Evolutionary conservation across 805 yeast species (phyloP).

Genomic region (Komagataella phaffii): DNA sequence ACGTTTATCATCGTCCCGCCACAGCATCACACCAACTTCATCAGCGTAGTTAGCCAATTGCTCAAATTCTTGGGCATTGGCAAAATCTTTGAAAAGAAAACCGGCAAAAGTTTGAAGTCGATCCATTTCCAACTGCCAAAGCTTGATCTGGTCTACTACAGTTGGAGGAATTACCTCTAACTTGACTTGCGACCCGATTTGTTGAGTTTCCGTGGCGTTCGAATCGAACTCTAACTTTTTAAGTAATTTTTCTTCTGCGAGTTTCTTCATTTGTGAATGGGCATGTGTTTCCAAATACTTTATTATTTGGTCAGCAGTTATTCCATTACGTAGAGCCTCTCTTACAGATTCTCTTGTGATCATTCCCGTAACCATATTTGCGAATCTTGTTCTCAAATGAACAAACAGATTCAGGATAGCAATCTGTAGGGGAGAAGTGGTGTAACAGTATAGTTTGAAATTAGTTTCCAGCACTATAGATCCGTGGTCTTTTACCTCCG

Average conservation of each 20-base stretch:
- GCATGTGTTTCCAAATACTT: conserved; percentile 85
- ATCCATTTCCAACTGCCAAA: conserved; percentile 95
- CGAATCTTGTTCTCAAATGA: conserved; percentile 70
- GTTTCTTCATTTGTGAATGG: conserved; percentile 76
- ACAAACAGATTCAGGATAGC: conserved; percentile 86
- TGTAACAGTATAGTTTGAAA: conserved; percentile 84
- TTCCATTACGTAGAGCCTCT: conserved; percentile 73
- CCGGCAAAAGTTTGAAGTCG: conserved; percentile 83
- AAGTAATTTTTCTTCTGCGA: conserved; percentile 56
- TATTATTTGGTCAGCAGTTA: conserved; percentile 89
- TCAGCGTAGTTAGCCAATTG: conserved; percentile 63
- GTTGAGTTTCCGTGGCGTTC: conserved; percentile 23
- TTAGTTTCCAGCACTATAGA: conserved; percentile 86
- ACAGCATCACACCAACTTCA: conserved; percentile 83
- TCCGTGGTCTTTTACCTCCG: conserved; percentile 27
- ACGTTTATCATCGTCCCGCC: conserved; percentile 62
- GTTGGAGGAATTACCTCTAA: conserved; percentile 78
- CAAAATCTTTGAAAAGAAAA: conserved; percentile 75
- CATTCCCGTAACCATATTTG: conserved; percentile 89
- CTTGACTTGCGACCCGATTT: conserved; percentile 30
- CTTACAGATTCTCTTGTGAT: conserved; percentile 87
- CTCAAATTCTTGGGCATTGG: conserved; percentile 64
- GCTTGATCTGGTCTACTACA: conserved; percentile 87
- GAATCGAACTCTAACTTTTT: conserved; percentile 55
- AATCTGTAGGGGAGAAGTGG: conserved; percentile 88